These are phyloP conservation scores for Dothideomycetidae sp. DNA, from an alignment of 2,329 filamentous ascomycete genomes.

Conservation along the genomic window DNA sequence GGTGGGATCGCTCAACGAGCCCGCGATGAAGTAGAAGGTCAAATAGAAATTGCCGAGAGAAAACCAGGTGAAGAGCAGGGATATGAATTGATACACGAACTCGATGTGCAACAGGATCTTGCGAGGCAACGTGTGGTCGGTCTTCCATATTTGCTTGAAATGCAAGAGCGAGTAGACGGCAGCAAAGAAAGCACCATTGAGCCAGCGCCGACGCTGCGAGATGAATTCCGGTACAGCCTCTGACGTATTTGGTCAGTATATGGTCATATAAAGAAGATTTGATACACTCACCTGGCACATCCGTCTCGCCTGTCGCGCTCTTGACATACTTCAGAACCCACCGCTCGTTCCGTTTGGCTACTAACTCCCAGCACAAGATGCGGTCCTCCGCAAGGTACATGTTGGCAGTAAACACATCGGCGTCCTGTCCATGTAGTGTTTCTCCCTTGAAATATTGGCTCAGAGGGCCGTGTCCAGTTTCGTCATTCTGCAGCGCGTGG, in stretches of 20 bases:
- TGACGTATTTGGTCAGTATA: no score
- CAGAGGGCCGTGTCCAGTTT: conserved; percentile 83
- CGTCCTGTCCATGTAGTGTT: conserved; percentile 87
- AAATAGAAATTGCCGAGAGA: conserved; percentile 96
- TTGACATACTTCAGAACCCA: conserved; percentile 99
- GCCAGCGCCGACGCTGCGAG: conserved; percentile 88
- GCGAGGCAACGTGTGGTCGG: conserved; percentile 77
- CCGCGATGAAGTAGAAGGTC: conserved; percentile 95
- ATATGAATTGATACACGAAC: conserved; percentile 87
- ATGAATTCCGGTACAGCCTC: conserved; percentile 93
- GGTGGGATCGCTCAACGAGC: conserved; percentile 62
- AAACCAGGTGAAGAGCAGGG: conserved; percentile 92
- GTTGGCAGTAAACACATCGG: conserved; percentile 94
- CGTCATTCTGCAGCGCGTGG: conserved; percentile 90
- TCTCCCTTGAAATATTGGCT: conserved; percentile 99
- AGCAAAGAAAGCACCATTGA: conserved; percentile 97
- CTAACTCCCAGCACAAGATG: conserved; percentile 86
- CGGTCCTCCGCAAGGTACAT: conserved; percentile 88
- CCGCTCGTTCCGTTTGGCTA: conserved; percentile 83
- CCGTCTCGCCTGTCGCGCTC: conserved; percentile 89
- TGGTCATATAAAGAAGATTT: background rate
- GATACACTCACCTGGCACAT: conserved; percentile 81
- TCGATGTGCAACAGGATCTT: conserved; percentile 90
- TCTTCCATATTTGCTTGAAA: conserved; percentile 82
- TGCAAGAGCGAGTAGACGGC: conserved; percentile 95